Conservation (phyloP, 2,329 filamentous ascomycete species). For the Conoideocrella luteorostrata region DNA sequence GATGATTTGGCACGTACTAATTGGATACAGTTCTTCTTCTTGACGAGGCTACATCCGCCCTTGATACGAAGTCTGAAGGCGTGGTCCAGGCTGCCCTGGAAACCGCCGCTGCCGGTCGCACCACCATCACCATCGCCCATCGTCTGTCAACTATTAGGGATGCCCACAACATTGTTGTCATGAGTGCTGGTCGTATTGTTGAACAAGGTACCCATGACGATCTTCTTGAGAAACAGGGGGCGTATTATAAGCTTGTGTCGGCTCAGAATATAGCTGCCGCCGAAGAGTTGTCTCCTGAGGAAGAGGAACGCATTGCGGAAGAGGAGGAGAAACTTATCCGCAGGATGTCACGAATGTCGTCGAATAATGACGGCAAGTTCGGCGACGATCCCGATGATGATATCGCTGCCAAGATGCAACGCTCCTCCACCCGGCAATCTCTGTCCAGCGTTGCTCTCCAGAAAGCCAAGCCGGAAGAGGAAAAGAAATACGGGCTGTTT, state of each 20-base stretch:
- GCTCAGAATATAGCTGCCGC: constrained; percentile 73
- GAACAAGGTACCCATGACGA: constrained; percentile 87
- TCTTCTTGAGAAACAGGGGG: constrained; percentile 61
- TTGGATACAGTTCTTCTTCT: constrained; percentile 62
- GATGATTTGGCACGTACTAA: background rate
- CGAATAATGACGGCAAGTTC: constrained; percentile 33
- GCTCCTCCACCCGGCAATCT: constrained; percentile 49
- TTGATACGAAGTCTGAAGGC: constrained; percentile 92
- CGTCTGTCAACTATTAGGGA: constrained; percentile 89
- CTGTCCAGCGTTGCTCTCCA: constrained; percentile 66
- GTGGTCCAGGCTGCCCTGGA: constrained; percentile 92
- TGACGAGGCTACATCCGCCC: constrained; percentile 88
- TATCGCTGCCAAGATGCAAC: constrained; percentile 50
- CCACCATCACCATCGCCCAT: constrained; percentile 94
- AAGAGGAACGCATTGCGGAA: constrained; percentile 43
- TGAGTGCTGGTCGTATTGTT: constrained; percentile 76
- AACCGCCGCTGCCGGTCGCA: constrained; percentile 75
- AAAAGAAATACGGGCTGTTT: constrained; percentile 61
- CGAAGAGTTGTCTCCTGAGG: constrained; percentile 45
- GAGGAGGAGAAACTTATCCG: constrained; percentile 46
- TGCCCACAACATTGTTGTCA: constrained; percentile 93
- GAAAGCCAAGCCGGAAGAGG: constrained; percentile 40
- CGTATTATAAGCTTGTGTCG: constrained; percentile 80
- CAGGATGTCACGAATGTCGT: constrained; percentile 29
- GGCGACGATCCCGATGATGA: constrained; percentile 57